phyloP scores from a whole-genome alignment of 371 early-diverging fungal genomes.

The Mortierella sp. region DNA sequence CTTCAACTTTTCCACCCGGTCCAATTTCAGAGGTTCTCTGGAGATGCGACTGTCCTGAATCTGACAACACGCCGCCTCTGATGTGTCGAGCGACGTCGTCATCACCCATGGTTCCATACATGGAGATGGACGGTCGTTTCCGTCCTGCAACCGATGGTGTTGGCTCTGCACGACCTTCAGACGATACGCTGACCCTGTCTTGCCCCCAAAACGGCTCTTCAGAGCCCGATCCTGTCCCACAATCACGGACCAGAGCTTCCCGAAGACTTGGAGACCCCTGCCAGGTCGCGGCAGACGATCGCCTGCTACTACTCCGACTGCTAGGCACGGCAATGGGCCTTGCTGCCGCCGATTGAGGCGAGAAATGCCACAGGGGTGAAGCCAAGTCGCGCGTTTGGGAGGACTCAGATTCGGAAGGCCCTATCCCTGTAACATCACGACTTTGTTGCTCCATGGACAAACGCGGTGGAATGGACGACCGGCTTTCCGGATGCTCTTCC shows the following conservation, averaged over 20 bases:
- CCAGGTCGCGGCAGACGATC: background rate
- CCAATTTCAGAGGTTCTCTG: background rate
- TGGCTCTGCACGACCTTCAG: slow-evolving; percentile 7
- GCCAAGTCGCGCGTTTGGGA: background rate
- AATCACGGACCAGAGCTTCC: background rate
- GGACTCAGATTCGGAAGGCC: background rate
- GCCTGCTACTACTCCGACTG: background rate
- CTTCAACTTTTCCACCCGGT: background rate
- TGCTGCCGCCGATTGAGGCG: slow-evolving; percentile 3
- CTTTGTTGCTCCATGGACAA: background rate
- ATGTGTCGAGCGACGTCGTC: background rate
- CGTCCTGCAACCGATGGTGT: slow-evolving; percentile 9
- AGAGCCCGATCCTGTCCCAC: background rate
- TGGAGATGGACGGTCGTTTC: slow-evolving; percentile 38
- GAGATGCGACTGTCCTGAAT: background rate
- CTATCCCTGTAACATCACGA: background rate
- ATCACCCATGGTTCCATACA: slow-evolving; percentile 18
- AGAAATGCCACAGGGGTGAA: background rate
- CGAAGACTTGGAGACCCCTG: slow-evolving; percentile 1
- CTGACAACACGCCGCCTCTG: background rate
- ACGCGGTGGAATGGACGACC: background rate
- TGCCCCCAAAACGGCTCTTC: background rate
- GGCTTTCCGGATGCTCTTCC: background rate
- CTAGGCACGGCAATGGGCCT: slow-evolving; percentile 1
- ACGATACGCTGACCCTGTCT: background rate